Evolutionary conservation across 2,329 filamentous ascomycete genomes (phyloP), one percentile per base, ranked within the genome.

Genomic region (Fusarium equiseti): DNA sequence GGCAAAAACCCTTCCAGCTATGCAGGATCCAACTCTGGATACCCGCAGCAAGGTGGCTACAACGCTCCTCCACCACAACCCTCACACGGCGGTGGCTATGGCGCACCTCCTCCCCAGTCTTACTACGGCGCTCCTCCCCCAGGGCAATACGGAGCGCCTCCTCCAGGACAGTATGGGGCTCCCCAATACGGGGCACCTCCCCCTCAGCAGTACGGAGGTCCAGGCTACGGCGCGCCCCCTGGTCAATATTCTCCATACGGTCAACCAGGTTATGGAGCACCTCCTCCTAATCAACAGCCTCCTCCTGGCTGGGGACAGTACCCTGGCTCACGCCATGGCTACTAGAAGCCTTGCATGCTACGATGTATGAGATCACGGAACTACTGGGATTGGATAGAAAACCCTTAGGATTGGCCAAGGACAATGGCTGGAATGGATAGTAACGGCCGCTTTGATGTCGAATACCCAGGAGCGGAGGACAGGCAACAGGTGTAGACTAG

Each of bases 311-410:
- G 80, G 79, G 76, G 73, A 48, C 76, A 80, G 53, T 82, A 82
- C 53, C 80, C 79, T n/a, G 81, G 81, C 16, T 80, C 81, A 61
- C 73, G 74, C 50, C 80, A 77, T 45, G 74, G 78, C n/a, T 80
- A 80, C 63, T 80, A 66, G 65, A 59, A 29, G 16, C 35, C 18
- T 38, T n/a, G 35, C 18, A 38, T 35, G 38, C 20, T 51, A 51
- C 24, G 52, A 56, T 45, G 38, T 43, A 48, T 29, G 50, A 53
- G 27, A 44, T 35, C 31, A 38, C 32, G 20, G 20, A 42, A 45
- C 20, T 50, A 48, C 31, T 38, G 40, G 32, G 29, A 43, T 65
- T 69, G 65, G 59, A 48, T 60, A 48, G 55, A 48, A 31, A 24
- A 43, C 29, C 40, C 22, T 58, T 45, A 46, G 45, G 50, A 22